phyloP scores from a whole-genome alignment of 768 basidiomycete genomes.

The Pleurotus salmoneostramineus region DNA sequence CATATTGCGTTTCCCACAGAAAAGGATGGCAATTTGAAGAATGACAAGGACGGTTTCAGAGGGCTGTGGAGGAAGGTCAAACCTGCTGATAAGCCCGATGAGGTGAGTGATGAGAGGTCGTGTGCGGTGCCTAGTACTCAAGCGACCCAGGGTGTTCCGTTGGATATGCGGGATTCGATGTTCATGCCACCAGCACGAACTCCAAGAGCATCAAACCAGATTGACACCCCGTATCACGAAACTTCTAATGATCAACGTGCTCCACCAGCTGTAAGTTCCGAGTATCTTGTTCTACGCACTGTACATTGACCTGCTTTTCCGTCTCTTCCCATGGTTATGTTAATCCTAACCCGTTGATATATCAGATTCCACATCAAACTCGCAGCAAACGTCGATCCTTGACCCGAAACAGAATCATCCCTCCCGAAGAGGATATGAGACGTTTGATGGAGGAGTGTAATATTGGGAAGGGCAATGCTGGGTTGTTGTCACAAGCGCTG shows the following conservation, averaged over 20 bases:
- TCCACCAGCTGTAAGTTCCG: background rate
- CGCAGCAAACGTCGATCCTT: slow-evolving; percentile 35
- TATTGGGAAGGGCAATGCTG: slow-evolving; percentile 79
- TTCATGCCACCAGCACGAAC: slow-evolving; percentile 58
- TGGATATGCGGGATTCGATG: slow-evolving; percentile 78
- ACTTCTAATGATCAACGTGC: background rate
- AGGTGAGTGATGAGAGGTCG: too few relatives aligned
- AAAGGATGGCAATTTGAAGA: slow-evolving; percentile 3
- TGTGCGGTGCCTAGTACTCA: too few relatives aligned
- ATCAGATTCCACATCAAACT: slow-evolving; percentile 8
- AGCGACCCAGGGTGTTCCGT: slow-evolving; percentile 57
- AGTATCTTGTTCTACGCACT: background rate
- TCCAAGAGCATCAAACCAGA: slow-evolving; percentile 31
- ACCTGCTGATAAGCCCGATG: slow-evolving; percentile 75
- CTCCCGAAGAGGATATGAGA: slow-evolving; percentile 81
- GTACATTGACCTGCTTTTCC: background rate
- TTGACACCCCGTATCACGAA: slow-evolving; percentile 22
- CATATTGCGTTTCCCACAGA: background rate
- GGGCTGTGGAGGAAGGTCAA: slow-evolving; percentile 81
- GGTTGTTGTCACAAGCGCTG: slow-evolving; percentile 67
- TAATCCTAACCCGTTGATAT: background rate
- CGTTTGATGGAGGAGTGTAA: slow-evolving; percentile 83
- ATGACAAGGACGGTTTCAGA: slow-evolving; percentile 53
- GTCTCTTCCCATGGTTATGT: background rate
- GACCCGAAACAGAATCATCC: slow-evolving; percentile 43